These are phyloP conservation scores for Ilex asprella DNA, from an alignment of 257 asterid genomes.

Conservation along the genomic window DNA sequence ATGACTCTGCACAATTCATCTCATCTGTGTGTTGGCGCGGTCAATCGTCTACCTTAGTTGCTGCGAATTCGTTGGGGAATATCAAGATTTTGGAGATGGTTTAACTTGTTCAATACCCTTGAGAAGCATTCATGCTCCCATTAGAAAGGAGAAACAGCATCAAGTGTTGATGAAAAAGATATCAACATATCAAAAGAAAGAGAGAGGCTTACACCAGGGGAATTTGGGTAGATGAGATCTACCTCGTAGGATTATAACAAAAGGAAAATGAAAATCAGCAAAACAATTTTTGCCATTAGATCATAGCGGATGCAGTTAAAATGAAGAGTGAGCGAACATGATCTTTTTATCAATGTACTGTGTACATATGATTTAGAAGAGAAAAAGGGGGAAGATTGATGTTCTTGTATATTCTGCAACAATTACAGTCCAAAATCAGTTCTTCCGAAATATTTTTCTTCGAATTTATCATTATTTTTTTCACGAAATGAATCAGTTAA, in stretches of 20 bases:
- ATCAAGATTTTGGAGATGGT: conserved; percentile 92
- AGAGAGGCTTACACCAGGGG: no score
- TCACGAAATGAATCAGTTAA: no score
- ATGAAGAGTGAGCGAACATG: conserved; percentile 15
- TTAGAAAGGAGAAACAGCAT: not conserved
- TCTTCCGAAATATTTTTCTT: not conserved
- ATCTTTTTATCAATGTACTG: conserved; percentile 21
- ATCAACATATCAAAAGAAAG: no score
- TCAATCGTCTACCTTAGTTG: conserved; percentile 78
- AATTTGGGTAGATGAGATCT: not conserved
- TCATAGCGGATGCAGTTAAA: conserved; percentile 17
- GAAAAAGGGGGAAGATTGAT: conserved; percentile 10
- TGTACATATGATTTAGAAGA: conserved; percentile 15
- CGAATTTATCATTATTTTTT: not conserved
- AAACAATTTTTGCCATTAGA: conserved; percentile 18
- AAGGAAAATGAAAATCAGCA: not conserved
- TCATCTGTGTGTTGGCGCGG: conserved; percentile 97
- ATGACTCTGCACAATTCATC: conserved; percentile 72
- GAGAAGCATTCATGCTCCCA: not conserved
- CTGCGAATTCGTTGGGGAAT: conserved; percentile 93
- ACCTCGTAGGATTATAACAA: conserved; percentile 3
- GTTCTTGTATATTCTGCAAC: conserved; percentile 27
- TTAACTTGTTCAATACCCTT: conserved; percentile 18
- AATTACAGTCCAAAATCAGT: conserved; percentile 7
- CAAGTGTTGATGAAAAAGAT: not conserved